Evolutionary conservation across 169 alveolate species (phyloP).

Genomic region (Cryptosporidium meleagridis): DNA sequence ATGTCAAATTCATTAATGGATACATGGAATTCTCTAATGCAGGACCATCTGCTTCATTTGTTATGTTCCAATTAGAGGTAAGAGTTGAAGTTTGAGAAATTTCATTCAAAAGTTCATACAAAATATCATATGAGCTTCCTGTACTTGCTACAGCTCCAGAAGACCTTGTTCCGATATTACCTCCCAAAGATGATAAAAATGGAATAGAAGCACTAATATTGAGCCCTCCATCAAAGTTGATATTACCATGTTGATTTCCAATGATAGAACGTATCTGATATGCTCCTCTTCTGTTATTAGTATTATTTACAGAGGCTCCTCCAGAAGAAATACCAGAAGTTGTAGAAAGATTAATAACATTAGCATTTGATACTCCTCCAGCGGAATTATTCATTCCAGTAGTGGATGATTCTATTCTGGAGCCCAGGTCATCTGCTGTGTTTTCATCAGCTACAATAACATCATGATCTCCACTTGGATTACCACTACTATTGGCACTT

Average conservation of each 20-base stretch:
- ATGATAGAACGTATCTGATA: conserved; percentile 51
- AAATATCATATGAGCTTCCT: conserved; percentile 46
- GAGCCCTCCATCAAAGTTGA: conserved; percentile 53
- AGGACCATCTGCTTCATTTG: conserved; percentile 49
- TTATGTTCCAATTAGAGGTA: conserved; percentile 60
- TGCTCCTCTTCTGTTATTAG: conserved; percentile 17
- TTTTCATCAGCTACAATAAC: neutral
- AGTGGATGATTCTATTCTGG: neutral
- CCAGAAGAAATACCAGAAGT: neutral
- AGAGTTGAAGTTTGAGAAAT: conserved; percentile 50
- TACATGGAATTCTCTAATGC: conserved; percentile 63
- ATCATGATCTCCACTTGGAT: neutral
- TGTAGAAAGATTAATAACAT: neutral
- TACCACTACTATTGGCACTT: neutral
- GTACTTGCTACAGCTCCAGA: neutral
- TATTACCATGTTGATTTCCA: conserved; percentile 44
- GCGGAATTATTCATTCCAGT: neutral
- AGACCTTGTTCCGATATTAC: neutral
- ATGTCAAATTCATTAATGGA: conserved; percentile 31
- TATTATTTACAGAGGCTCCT: neutral
- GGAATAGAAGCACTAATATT: conserved; percentile 52
- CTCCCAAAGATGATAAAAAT: conserved; percentile 25
- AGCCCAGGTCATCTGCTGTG: neutral
- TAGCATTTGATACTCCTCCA: neutral
- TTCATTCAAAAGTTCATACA: conserved; percentile 70